These are phyloP conservation scores for Penicillium waksmanii DNA, from an alignment of 495 filamentous ascomycete genomes.

Conservation along the genomic window DNA sequence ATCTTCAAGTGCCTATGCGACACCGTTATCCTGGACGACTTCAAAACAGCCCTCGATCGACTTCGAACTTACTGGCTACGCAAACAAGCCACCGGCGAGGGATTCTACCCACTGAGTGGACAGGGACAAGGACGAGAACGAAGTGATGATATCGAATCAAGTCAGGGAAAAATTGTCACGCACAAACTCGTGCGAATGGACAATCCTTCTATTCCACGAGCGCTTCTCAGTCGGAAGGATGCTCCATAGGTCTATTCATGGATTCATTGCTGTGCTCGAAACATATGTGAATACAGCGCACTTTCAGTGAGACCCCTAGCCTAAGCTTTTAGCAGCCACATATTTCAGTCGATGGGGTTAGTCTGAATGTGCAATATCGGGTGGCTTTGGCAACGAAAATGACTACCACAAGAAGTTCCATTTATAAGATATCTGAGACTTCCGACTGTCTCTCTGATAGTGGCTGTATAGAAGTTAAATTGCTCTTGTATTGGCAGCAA, in stretches of 20 bases:
- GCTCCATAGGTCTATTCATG: not conserved
- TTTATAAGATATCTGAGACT: no score
- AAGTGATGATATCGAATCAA: slow-evolving; percentile 16
- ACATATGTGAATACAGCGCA: no score
- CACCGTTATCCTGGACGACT: slow-evolving; percentile 62
- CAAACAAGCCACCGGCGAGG: slow-evolving; percentile 17
- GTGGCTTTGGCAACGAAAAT: no score
- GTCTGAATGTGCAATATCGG: no score
- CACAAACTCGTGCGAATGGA: slow-evolving; percentile 9
- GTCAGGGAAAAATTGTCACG: not conserved
- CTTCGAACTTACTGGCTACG: slow-evolving; percentile 22
- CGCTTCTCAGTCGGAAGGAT: slow-evolving; percentile 5
- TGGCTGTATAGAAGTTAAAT: no score
- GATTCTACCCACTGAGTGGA: slow-evolving; percentile 2
- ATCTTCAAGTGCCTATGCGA: slow-evolving; percentile 66
- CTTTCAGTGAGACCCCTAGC: no score
- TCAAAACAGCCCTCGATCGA: slow-evolving; percentile 58
- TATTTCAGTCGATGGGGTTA: no score
- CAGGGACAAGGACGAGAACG: not conserved
- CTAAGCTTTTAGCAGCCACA: no score
- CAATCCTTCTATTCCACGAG: slow-evolving; percentile 19
- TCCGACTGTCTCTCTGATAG: no score
- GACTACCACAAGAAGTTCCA: no score
- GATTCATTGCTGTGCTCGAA: no score
- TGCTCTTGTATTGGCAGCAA: no score